Percentiles rank a stretch among this genome's conserved stretches.
Conservation (phyloP, 1,284 basidiomycete genomes). For the Ceratobasidium sp. region DNA sequence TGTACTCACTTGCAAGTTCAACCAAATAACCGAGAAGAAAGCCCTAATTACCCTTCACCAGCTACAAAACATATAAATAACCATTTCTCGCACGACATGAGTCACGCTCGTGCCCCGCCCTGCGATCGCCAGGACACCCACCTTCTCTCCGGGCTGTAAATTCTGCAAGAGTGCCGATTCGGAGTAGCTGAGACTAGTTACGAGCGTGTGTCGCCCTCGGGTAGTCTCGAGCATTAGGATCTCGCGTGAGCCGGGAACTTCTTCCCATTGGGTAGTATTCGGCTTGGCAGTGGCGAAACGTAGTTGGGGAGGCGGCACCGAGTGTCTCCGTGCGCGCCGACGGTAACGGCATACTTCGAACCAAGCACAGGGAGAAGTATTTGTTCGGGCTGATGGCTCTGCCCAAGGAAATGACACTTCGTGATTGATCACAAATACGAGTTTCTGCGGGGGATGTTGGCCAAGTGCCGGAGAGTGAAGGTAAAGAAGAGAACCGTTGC, state of each 20-base stretch:
- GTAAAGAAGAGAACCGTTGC: conserved; percentile 31
- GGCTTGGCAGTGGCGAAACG: conserved; percentile 26
- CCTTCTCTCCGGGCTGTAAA: conserved; percentile 26
- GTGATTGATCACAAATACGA: conserved; percentile 33
- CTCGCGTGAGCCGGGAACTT: conserved; percentile 17
- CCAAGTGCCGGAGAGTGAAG: conserved; percentile 28
- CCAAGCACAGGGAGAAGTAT: conserved; percentile 24
- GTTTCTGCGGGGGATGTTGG: conserved; percentile 16
- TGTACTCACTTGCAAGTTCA: conserved; percentile 1
- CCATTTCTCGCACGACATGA: conserved; percentile 29
- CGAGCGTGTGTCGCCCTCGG: conserved; percentile 18
- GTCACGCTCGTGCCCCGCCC: conserved; percentile 17
- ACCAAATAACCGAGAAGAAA: conserved; percentile 17
- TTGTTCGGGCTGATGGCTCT: conserved; percentile 19
- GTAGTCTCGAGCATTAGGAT: conserved; percentile 18
- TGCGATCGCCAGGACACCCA: conserved; percentile 23
- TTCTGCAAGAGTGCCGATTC: conserved; percentile 9
- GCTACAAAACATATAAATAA: too few species aligned
- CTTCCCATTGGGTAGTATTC: conserved; percentile 21
- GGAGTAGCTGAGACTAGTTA: conserved; percentile 1
- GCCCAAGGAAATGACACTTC: conserved; percentile 35
- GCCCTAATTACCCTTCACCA: neutral
- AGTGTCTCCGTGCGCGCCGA: conserved; percentile 1
- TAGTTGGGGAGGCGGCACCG: conserved; percentile 23
- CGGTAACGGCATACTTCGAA: conserved; percentile 24